Conservation (phyloP, 202 grass and related monocot species). For the Saccharum hybrid region DNA sequence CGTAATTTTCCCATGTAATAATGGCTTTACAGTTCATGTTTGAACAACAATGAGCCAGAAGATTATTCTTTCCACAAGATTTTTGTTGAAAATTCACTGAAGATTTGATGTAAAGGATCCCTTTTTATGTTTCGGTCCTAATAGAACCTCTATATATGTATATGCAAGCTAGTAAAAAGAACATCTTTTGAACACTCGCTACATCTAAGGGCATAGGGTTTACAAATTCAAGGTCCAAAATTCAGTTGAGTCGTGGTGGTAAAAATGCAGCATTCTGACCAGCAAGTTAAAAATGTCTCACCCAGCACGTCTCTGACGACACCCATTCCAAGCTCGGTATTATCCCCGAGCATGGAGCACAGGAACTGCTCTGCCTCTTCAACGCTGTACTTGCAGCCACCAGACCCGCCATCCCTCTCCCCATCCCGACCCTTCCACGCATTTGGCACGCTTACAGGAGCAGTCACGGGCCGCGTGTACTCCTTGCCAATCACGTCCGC, state of each 20-base stretch:
- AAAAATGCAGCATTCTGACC: not conserved
- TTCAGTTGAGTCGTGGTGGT: not conserved
- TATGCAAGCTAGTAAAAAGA: not conserved
- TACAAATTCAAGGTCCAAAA: not conserved
- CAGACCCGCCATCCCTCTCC: conserved; percentile 8
- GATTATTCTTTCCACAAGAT: not conserved
- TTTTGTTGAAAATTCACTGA: not conserved
- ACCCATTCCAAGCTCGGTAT: conserved; percentile 62
- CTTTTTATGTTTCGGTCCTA: not conserved
- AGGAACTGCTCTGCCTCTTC: conserved; percentile 81
- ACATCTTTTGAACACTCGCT: not conserved
- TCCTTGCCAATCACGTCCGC: conserved; percentile 77
- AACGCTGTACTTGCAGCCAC: conserved; percentile 20
- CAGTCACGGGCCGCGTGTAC: conserved; percentile 45
- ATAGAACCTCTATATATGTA: not conserved
- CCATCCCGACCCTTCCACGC: conserved; percentile 20
- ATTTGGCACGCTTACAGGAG: conserved; percentile 9
- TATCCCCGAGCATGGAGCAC: conserved; percentile 72
- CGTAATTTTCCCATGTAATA: not conserved
- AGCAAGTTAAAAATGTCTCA: conserved; percentile 36
- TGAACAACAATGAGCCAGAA: not conserved
- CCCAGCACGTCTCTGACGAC: conserved; percentile 82
- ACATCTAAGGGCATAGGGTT: not conserved
- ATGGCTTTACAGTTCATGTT: not conserved
- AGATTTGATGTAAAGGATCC: not conserved